Base-by-base conservation (phyloP, 495 filamentous ascomycete species). In the Jackrogersella multiformis region DNA sequence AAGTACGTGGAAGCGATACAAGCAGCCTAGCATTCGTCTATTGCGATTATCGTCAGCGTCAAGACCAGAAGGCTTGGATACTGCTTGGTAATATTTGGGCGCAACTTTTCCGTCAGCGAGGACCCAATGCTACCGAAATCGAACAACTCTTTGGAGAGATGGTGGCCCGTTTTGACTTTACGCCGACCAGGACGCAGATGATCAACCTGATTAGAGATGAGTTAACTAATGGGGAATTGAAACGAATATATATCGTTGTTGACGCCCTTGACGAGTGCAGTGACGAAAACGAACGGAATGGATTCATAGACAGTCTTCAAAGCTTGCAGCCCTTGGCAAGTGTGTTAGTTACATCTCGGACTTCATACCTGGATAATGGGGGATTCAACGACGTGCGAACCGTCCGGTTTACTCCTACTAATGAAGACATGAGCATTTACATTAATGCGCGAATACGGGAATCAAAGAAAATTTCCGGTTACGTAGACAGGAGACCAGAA, bases 211-310 rank as follows among this genome's bases (percentile, higher is more conserved):
- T 64, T 3, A 61, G 35, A 53, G 58, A 66, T 46, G 66, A 83
- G 6, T 56, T 73, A 2, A 67, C 61, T 9, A 63, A 56, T 24
- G 30, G 51, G 0, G 45, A 28, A 6, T 77, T 69, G 53, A 69
- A 71, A 7, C 68, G 48, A 41, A 62, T 74, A 13, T 80, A 78
- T 57, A 68, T 85, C 38, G 61, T 86, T 16, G 56, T 85, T 9
- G 82, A 85, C 57, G 81, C 81, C 34, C 66, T 84, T 4, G 81
- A 84, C 61, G 81, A 84, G 64, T 79, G 75, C 51, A 58, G 73
- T 46, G 64, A 70, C 30, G 62, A 77, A 61, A 72, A 70, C 23
- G 68, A 72, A 60, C 68, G 71, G 38, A 62, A 64, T 23, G 28
- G 38, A n/a, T 66, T 80, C 56, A 57, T 80, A 12, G 63, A 57